These are phyloP conservation scores for Lithohypha guttulata DNA, from an alignment of 2,329 filamentous ascomycete species.

Conservation along the genomic window DNA sequence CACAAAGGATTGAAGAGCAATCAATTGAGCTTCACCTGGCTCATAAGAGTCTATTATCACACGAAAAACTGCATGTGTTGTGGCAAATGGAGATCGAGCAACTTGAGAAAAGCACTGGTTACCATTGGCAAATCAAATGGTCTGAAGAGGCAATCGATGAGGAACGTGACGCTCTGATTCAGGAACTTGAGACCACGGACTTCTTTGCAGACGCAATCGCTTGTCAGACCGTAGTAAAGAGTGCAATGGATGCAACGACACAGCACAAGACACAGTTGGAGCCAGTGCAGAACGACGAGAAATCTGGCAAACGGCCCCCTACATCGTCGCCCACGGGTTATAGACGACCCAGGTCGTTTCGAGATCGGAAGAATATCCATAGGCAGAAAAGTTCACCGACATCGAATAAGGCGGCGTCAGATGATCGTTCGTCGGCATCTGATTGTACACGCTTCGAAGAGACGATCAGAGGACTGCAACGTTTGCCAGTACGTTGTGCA, in stretches of 20 bases:
- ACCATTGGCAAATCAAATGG: not conserved
- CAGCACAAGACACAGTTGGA: not conserved
- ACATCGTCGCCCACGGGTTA: not conserved
- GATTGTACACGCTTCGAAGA: too few relatives aligned
- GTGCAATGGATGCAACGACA: constrained; percentile 1
- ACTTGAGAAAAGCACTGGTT: not conserved
- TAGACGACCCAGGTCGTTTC: not conserved
- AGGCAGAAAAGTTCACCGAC: too few relatives aligned
- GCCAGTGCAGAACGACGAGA: not conserved
- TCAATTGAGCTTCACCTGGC: not conserved
- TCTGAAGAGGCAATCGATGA: not conserved
- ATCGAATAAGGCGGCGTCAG: too few relatives aligned
- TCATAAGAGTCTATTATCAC: constrained; percentile 7
- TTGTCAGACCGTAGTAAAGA: not conserved
- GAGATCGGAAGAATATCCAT: too few relatives aligned
- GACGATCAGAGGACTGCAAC: too few relatives aligned
- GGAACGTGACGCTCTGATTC: not conserved
- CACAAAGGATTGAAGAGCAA: not conserved
- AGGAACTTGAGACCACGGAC: not conserved
- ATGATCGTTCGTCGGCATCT: too few relatives aligned
- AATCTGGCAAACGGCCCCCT: not conserved
- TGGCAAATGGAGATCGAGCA: not conserved
- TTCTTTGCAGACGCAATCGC: not conserved
- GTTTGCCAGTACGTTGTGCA: too few relatives aligned
- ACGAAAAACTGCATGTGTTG: not conserved